A percentile compares a stretch with the other conserved stretches of the same genome.
These are phyloP conservation scores for Solanum chiquidenum DNA, from an alignment of 257 asterid species.

Conservation along the genomic window DNA sequence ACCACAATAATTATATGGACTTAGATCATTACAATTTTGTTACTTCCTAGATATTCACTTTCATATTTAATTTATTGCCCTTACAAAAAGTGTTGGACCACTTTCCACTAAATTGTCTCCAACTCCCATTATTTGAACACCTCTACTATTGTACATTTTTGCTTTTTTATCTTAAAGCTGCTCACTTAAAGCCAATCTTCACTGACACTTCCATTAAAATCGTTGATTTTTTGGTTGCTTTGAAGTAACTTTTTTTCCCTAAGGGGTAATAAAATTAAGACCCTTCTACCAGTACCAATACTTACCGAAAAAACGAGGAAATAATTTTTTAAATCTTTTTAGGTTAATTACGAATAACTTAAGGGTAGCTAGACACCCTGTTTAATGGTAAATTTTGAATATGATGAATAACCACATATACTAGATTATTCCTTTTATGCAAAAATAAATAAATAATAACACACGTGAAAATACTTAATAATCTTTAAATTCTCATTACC, in stretches of 20 bases:
- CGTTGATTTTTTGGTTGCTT: background rate
- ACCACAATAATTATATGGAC: conserved; percentile 25
- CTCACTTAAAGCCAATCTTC: background rate
- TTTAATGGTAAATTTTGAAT: too few relatives aligned
- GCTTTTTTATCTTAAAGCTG: background rate
- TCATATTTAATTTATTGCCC: background rate
- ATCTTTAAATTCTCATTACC: conserved; percentile 27
- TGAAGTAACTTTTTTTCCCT: background rate
- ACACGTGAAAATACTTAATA: background rate
- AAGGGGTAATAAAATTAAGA: background rate
- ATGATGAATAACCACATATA: background rate
- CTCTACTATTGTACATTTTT: background rate
- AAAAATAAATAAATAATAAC: background rate
- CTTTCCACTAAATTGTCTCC: background rate
- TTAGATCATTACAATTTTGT: conserved; percentile 3
- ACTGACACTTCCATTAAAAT: background rate
- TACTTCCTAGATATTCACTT: background rate
- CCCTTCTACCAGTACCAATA: background rate
- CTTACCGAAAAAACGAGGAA: background rate
- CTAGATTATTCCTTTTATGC: background rate
- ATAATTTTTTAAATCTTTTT: background rate
- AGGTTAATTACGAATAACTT: too few relatives aligned
- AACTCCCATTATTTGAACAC: background rate
- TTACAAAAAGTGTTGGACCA: conserved; percentile 21
- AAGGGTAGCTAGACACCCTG: too few relatives aligned